Evolutionary conservation across 352 stramenopile species (phyloP).

Genomic region (Phytophthora sansomeana): DNA sequence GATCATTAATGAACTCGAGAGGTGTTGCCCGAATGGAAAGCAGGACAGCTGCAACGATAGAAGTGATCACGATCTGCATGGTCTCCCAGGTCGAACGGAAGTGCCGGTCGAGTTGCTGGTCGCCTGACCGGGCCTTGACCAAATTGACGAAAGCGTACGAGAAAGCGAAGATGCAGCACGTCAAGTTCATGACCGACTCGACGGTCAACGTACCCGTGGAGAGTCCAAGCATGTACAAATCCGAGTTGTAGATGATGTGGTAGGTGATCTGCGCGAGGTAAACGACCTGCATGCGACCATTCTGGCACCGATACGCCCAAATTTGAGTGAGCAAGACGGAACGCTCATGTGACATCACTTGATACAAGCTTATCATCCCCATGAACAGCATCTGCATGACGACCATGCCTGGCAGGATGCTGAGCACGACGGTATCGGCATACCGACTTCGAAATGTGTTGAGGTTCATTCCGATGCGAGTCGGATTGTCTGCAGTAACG

Average conservation of each 20-base stretch:
- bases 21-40: conserved; percentile 16
- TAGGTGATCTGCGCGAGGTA: conserved; percentile 43
- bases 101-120: conserved; percentile 38
- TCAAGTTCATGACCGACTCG: conserved; percentile 40
- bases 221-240: conserved; percentile 37
- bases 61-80: conserved; percentile 38
- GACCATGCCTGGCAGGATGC: conserved; percentile 32
- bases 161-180: conserved; percentile 40
- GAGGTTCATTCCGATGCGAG: conserved; percentile 26
- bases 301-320: conserved; percentile 45
- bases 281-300: conserved; percentile 37
- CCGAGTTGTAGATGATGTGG: conserved; percentile 38
- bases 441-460: conserved; percentile 33
- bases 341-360: conserved; percentile 38
- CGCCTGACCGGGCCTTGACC: conserved; percentile 27
- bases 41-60: conserved; percentile 16
- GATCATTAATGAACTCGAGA: conserved; percentile 27
- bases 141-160: conserved; percentile 38
- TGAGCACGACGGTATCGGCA: conserved; percentile 22
- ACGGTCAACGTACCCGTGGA: conserved; percentile 35
- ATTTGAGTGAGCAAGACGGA: conserved; percentile 43
- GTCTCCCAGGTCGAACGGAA: conserved; percentile 41
- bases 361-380: conserved; percentile 36
- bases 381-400: conserved; percentile 40
- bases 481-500: conserved; percentile 9